A percentile compares a stretch with the other conserved stretches of the same genome.
phyloP scores from a whole-genome alignment of 768 basidiomycete species.

The Suillus subaureus region DNA sequence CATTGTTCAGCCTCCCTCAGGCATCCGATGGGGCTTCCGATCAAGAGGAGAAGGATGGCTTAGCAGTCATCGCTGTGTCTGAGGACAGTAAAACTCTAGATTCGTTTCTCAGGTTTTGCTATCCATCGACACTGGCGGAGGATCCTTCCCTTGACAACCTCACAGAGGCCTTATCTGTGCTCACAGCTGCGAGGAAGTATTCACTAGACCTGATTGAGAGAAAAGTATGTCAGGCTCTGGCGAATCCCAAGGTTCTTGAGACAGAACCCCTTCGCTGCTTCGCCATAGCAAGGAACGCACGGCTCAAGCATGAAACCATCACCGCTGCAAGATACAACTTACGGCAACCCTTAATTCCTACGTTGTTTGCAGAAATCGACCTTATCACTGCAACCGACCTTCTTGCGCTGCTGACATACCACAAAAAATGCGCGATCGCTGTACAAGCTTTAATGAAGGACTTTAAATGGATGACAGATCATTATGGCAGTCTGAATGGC shows the following conservation, averaged over 20 bases:
- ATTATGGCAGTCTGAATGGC: slow-evolving; percentile 9
- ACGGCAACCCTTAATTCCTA: slow-evolving; percentile 20
- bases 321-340: slow-evolving; percentile 29
- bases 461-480: slow-evolving; percentile 13
- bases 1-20: slow-evolving; percentile 31
- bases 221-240: slow-evolving; percentile 20
- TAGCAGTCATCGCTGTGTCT: slow-evolving; percentile 16
- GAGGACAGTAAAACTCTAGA: slow-evolving; percentile 23
- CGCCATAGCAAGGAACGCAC: slow-evolving; percentile 29
- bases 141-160: slow-evolving; percentile 21
- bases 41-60: slow-evolving; percentile 6
- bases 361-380: slow-evolving; percentile 22
- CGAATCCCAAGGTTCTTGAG: slow-evolving; percentile 14
- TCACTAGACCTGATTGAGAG: slow-evolving; percentile 12
- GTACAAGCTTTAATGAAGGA: background rate
- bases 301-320: slow-evolving; percentile 22
- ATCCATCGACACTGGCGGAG: slow-evolving; percentile 27
- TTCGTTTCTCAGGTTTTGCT: slow-evolving; percentile 24
- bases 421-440: slow-evolving; percentile 8
- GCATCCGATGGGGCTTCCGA: slow-evolving; percentile 10
- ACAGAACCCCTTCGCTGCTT: slow-evolving; percentile 26
- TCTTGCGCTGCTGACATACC: slow-evolving; percentile 17
- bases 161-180: slow-evolving; percentile 20
- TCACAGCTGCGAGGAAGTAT: slow-evolving; percentile 31
- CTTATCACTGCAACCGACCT: slow-evolving; percentile 24